These are phyloP conservation scores for Pelargonium australe DNA, from an alignment of 441 rosid genomes.

Conservation along the genomic window DNA sequence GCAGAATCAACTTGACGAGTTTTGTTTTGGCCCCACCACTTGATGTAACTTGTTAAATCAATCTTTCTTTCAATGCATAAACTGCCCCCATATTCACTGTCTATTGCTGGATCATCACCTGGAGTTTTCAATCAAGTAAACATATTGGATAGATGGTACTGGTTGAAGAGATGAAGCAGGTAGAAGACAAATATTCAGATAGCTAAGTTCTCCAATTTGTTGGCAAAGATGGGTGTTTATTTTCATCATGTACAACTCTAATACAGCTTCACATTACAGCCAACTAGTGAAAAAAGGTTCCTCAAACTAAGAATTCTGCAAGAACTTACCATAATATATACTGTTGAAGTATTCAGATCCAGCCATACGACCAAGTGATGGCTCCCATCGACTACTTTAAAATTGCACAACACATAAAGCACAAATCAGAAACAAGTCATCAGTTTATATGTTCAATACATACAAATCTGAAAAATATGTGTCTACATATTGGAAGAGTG, in stretches of 20 bases:
- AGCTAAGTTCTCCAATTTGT: neutral
- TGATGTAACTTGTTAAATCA: constrained; percentile 73
- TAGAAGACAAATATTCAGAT: neutral
- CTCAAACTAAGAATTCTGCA: constrained; percentile 4
- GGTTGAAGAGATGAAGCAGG: neutral
- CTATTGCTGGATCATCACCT: constrained; percentile 65
- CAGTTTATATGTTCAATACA: constrained; percentile 8
- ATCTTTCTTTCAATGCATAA: constrained; percentile 75
- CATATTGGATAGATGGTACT: neutral
- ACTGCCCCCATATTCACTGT: constrained; percentile 59
- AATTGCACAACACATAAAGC: constrained; percentile 24
- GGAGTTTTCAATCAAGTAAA: constrained; percentile 34
- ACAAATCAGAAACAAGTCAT: constrained; percentile 15
- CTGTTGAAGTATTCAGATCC: constrained; percentile 75
- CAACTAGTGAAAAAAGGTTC: neutral
- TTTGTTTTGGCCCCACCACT: constrained; percentile 87
- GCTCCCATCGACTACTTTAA: constrained; percentile 66
- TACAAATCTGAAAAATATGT: neutral
- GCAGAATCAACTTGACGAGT: constrained; percentile 59
- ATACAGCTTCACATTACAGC: neutral
- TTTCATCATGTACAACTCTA: neutral
- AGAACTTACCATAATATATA: constrained; percentile 51
- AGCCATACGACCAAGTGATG: constrained; percentile 63
- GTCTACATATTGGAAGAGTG: neutral
- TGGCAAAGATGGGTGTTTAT: neutral